phyloP scores from a whole-genome alignment of 768 basidiomycete species.

The Amyloporia xantha region DNA sequence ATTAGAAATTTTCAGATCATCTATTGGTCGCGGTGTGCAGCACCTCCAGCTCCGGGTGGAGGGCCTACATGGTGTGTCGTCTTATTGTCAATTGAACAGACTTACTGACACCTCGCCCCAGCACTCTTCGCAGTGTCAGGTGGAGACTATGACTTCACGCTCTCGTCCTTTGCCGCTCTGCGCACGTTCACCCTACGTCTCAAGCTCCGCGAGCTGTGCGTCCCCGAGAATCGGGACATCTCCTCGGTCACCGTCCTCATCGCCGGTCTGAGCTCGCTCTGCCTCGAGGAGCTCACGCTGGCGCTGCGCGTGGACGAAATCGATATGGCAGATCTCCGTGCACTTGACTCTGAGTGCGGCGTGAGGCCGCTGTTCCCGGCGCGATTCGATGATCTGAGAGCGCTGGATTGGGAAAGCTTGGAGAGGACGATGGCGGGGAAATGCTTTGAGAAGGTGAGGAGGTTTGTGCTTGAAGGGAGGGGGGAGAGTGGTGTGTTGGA shows the following conservation, averaged over 20 bases:
- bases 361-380: not conserved
- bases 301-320: conserved; percentile 15
- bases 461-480: not conserved
- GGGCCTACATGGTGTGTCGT: not conserved
- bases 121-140: conserved; percentile 1
- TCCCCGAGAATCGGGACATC: conserved; percentile 16
- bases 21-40: not conserved
- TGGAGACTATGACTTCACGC: conserved; percentile 3
- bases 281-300: conserved; percentile 14
- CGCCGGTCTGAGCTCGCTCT: conserved; percentile 8
- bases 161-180: conserved; percentile 10
- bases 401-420: not conserved
- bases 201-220: conserved; percentile 20
- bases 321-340: conserved; percentile 15
- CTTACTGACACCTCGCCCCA: not conserved
- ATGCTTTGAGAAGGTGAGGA: too few relatives aligned
- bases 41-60: conserved; percentile 5
- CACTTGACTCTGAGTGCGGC: conserved; percentile 19
- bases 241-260: conserved; percentile 15
- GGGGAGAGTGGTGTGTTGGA: not conserved
- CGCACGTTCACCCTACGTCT: conserved; percentile 16
- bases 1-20: not conserved
- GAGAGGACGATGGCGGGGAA: not conserved
- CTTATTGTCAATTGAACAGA: not conserved
- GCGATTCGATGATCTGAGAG: conserved; percentile 15